phyloP scores from a whole-genome alignment of 768 basidiomycete genomes.

The Pilatotrama ljubarskyi region DNA sequence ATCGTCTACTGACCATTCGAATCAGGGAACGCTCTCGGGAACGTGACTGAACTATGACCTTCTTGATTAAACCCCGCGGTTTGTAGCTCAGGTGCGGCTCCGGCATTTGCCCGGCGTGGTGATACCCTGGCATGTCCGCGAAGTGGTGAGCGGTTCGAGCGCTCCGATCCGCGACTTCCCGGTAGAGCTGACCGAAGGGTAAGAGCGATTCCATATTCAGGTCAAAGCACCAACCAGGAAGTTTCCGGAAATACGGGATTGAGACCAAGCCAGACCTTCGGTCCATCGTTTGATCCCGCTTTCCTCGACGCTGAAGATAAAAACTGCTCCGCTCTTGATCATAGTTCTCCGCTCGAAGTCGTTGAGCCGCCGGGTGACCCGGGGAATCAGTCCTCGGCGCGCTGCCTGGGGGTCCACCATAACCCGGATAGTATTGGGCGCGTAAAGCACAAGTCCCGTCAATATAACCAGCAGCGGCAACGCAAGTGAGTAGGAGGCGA shows the following conservation, averaged over 20 bases:
- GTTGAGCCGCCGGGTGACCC: conserved; percentile 81
- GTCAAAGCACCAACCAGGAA: conserved; percentile 59
- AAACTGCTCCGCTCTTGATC: conserved; percentile 65
- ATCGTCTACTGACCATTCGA: conserved; percentile 59
- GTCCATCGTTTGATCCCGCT: conserved; percentile 90
- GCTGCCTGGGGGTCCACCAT: conserved; percentile 55
- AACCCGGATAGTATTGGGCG: not conserved
- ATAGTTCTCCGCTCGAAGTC: conserved; percentile 68
- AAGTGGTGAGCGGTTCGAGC: conserved; percentile 43
- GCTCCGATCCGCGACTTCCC: conserved; percentile 72
- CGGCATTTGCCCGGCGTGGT: conserved; percentile 13
- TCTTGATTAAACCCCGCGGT: conserved; percentile 76
- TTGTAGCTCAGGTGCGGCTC: conserved; percentile 30
- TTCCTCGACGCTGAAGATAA: conserved; percentile 87
- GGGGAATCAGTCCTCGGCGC: conserved; percentile 73
- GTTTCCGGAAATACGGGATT: conserved; percentile 81
- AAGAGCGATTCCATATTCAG: not conserved
- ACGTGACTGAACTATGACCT: conserved; percentile 44
- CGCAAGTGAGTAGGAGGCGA: not conserved
- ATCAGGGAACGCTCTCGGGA: not conserved
- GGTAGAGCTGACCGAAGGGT: conserved; percentile 60
- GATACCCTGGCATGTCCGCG: conserved; percentile 19
- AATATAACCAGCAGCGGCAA: not conserved
- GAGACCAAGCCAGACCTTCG: conserved; percentile 77
- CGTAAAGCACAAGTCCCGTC: not conserved